These are phyloP conservation scores for Stygiomarasmius scandens DNA, from an alignment of 1,284 basidiomycete genomes.

Conservation along the genomic window DNA sequence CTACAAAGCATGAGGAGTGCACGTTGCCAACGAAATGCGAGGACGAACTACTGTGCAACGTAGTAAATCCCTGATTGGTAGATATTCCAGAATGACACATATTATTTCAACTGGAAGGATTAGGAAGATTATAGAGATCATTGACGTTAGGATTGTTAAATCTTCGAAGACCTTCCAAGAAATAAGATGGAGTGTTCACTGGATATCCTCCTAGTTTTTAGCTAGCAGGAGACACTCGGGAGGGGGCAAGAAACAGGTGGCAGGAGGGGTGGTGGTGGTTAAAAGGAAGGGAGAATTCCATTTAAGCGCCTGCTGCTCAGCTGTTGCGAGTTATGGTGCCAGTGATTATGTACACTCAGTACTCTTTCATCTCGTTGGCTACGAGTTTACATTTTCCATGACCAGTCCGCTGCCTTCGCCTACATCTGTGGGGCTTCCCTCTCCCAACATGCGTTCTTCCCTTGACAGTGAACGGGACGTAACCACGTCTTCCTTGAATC, in stretches of 20 bases:
- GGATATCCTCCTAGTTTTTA: too few relatives aligned
- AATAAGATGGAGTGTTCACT: too few relatives aligned
- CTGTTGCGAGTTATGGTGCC: too few relatives aligned
- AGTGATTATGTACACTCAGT: too few relatives aligned
- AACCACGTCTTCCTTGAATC: conserved; percentile 24
- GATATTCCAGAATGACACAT: conserved; percentile 38
- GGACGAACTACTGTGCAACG: conserved; percentile 33
- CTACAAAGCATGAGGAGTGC: conserved; percentile 29
- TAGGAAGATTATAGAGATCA: conserved; percentile 21
- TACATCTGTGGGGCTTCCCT: background rate
- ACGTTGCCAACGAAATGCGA: background rate
- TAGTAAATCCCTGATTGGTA: conserved; percentile 41
- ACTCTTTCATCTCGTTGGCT: too few relatives aligned
- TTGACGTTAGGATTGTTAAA: background rate
- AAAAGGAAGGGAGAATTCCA: too few relatives aligned
- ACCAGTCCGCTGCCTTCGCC: background rate
- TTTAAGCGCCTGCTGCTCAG: too few relatives aligned
- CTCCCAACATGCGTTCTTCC: conserved; percentile 7
- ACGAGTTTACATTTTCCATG: too few relatives aligned
- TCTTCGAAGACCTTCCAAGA: too few relatives aligned
- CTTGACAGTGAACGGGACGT: conserved; percentile 38
- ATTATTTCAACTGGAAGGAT: conserved; percentile 47
- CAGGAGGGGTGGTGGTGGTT: too few relatives aligned
- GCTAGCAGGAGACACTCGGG: too few relatives aligned
- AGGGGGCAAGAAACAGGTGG: too few relatives aligned